Evolutionary conservation across 1,284 basidiomycete genomes (phyloP).

Genomic region (Moesziomyces sp.): DNA sequence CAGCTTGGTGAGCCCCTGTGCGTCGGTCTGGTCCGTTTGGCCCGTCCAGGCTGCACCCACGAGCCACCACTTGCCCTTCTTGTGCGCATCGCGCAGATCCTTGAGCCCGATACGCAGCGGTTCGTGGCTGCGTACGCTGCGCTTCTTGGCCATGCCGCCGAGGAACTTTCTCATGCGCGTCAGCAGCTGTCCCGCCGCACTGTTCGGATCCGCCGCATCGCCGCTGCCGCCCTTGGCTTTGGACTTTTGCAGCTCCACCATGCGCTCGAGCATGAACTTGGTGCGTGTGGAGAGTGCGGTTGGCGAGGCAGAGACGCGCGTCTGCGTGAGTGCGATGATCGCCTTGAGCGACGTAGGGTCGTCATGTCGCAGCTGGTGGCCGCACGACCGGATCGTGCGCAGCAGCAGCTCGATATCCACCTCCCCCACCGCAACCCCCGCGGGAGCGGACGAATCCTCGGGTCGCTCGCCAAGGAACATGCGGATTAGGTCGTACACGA

Average conservation of each 20-base stretch:
- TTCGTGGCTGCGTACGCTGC: slow-evolving; percentile 52
- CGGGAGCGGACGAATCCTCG: background rate
- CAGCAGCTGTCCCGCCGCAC: slow-evolving; percentile 26
- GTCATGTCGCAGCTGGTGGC: slow-evolving; percentile 58
- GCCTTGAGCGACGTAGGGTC: slow-evolving; percentile 58
- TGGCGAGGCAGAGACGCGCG: slow-evolving; percentile 28
- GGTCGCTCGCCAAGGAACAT: slow-evolving; percentile 74
- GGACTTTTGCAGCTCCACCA: slow-evolving; percentile 51
- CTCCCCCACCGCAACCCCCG: slow-evolving; percentile 17
- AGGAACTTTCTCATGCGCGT: slow-evolving; percentile 61
- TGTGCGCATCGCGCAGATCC: slow-evolving; percentile 86
- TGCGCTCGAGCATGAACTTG: slow-evolving; percentile 65
- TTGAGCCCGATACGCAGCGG: slow-evolving; percentile 70
- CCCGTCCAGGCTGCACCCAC: slow-evolving; percentile 96
- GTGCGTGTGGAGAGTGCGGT: slow-evolving; percentile 43
- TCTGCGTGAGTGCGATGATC: slow-evolving; percentile 58
- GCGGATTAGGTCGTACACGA: slow-evolving; percentile 90
- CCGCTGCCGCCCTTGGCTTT: background rate
- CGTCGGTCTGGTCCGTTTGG: slow-evolving; percentile 79
- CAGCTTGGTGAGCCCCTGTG: slow-evolving; percentile 59
- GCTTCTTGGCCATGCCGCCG: slow-evolving; percentile 49
- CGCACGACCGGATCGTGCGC: slow-evolving; percentile 76
- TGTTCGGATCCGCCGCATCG: slow-evolving; percentile 25
- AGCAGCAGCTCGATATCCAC: slow-evolving; percentile 80
- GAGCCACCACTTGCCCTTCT: slow-evolving; percentile 97